A percentile compares a stretch with the other conserved stretches of the same genome.
Conservation (phyloP, 441 rosid genomes). For the Gossypium laxum region DNA sequence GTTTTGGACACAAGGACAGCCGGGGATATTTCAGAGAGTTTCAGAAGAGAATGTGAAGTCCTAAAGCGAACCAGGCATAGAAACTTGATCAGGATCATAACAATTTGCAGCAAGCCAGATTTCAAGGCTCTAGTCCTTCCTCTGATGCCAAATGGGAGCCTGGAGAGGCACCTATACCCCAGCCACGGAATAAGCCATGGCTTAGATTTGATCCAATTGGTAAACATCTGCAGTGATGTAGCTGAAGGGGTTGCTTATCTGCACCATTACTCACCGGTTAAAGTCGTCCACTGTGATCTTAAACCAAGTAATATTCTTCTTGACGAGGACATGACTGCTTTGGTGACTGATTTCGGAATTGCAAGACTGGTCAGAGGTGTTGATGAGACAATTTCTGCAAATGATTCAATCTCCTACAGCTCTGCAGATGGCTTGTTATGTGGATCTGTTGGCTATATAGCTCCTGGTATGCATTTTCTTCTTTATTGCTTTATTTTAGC, state of each 20-base stretch:
- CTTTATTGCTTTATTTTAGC: background rate
- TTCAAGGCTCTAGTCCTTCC: slow-evolving; percentile 60
- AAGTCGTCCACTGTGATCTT: slow-evolving; percentile 81
- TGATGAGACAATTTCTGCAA: slow-evolving; percentile 19
- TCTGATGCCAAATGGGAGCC: slow-evolving; percentile 53
- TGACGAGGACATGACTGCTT: slow-evolving; percentile 73
- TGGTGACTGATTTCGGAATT: slow-evolving; percentile 80
- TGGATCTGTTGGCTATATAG: slow-evolving; percentile 79
- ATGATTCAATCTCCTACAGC: slow-evolving; percentile 44
- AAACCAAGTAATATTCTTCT: slow-evolving; percentile 86
- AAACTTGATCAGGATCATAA: slow-evolving; percentile 49
- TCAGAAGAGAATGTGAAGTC: slow-evolving; percentile 50
- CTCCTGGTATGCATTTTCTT: slow-evolving; percentile 53
- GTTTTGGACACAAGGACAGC: slow-evolving; percentile 38
- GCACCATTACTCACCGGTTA: slow-evolving; percentile 68
- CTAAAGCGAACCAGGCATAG: slow-evolving; percentile 52
- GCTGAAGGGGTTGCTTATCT: slow-evolving; percentile 76
- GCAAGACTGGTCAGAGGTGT: slow-evolving; percentile 46
- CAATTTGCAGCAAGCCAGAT: slow-evolving; percentile 55
- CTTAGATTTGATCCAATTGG: slow-evolving; percentile 57
- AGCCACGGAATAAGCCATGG: slow-evolving; percentile 25
- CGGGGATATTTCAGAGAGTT: slow-evolving; percentile 32
- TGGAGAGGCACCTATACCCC: slow-evolving; percentile 54
- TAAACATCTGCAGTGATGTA: slow-evolving; percentile 60
- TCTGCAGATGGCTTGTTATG: slow-evolving; percentile 63